These are phyloP conservation scores for Salvia rosmarinus DNA, from an alignment of 257 asterid genomes.

Conservation along the genomic window DNA sequence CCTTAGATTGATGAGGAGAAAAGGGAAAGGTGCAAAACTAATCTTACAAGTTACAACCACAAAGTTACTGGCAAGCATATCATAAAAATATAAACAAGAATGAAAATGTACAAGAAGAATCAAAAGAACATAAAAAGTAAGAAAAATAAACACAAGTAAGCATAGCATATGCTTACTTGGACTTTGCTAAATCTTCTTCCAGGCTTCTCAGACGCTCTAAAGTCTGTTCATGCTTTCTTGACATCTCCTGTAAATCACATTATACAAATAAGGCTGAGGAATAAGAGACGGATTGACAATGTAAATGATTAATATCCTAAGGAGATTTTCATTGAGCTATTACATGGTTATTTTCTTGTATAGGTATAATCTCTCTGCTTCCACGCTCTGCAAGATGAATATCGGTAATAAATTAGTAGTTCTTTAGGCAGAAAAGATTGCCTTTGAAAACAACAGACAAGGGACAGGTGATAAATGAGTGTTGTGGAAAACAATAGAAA, in stretches of 20 bases:
- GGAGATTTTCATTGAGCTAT: conserved; percentile 33
- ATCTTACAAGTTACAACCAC: conserved; percentile 10
- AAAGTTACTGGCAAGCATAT: conserved; percentile 8
- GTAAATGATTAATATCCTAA: neutral
- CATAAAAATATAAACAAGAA: neutral
- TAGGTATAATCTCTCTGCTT: conserved; percentile 47
- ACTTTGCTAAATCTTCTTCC: conserved; percentile 70
- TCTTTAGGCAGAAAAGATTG: neutral
- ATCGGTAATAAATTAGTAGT: conserved; percentile 7
- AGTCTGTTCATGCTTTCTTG: conserved; percentile 55
- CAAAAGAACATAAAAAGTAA: neutral
- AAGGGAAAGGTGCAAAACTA: neutral
- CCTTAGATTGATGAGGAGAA: neutral
- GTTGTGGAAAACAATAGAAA: neutral
- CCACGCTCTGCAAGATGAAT: conserved; percentile 54
- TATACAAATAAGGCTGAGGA: neutral
- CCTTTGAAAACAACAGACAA: neutral
- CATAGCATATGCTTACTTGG: conserved; percentile 46
- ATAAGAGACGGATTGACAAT: neutral
- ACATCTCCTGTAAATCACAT: conserved; percentile 48
- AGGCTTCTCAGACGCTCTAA: conserved; percentile 60
- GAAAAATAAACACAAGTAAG: neutral
- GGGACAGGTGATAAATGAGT: neutral
- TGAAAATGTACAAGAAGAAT: conserved; percentile 2
- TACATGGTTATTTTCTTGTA: conserved; percentile 58